A percentile compares a stretch with the other conserved stretches of the same genome.
These are phyloP conservation scores for Leptoxyphium fumago DNA, from an alignment of 2,329 filamentous ascomycete genomes.

Conservation along the genomic window DNA sequence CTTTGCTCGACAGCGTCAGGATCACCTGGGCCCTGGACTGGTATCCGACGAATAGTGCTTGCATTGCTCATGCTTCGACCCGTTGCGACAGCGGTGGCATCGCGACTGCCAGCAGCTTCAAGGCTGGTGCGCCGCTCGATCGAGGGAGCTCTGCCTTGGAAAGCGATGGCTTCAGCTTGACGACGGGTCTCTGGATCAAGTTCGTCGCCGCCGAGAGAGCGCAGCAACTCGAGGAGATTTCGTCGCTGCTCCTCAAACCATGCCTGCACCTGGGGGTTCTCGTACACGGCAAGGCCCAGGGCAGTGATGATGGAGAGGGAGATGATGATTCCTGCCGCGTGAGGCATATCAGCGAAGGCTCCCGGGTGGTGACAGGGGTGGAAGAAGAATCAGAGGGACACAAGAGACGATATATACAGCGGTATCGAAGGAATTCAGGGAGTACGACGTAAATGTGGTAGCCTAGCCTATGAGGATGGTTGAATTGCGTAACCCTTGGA, in stretches of 20 bases:
- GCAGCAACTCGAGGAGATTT: conserved; percentile 44
- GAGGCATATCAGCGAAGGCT: neutral
- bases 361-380: too few relatives aligned
- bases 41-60: conserved; percentile 15
- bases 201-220: conserved; percentile 42
- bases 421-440: too few relatives aligned
- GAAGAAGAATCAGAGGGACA: too few relatives aligned
- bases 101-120: conserved; percentile 16
- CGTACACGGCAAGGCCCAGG: conserved; percentile 47
- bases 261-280: conserved; percentile 47
- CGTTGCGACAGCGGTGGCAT: conserved; percentile 21
- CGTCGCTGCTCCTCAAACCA: conserved; percentile 48
- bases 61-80: conserved; percentile 13
- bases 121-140: conserved; percentile 14
- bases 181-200: conserved; percentile 33
- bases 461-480: neutral
- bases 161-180: conserved; percentile 23
- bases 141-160: conserved; percentile 19
- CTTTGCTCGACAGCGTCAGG: conserved; percentile 20
- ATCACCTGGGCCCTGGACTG: conserved; percentile 15
- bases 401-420: too few relatives aligned
- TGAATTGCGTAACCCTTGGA: neutral
- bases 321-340: conserved; percentile 42
- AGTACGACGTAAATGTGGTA: too few relatives aligned
- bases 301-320: conserved; percentile 47